Base-by-base conservation (phyloP, 805 yeast genomes). In the Scheffersomyces amazonensis region DNA sequence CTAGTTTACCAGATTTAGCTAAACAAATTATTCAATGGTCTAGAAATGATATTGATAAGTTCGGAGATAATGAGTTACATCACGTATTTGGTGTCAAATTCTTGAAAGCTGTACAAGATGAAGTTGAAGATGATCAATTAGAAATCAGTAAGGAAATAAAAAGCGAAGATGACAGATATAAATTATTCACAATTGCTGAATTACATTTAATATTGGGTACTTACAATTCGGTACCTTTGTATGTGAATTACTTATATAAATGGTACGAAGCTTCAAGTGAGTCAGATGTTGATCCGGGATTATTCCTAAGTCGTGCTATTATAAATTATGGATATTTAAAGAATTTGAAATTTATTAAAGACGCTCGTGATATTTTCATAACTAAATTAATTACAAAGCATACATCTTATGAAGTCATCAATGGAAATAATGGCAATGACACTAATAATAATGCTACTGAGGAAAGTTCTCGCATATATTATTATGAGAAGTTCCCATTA, bases 61-160 rank as follows among this genome's bases (percentile, higher is more conserved):
- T 76, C 44, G 96, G 96, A 4, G 96, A 88, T 53, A 75, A 83
- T 5, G 80, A 78, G 32, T 66, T 93, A 39, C 88, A 87, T 54
- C 81, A 81, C 47, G 71, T 82, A 9, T 71, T 88, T 42, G 96
- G 96, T 2, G 60, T 71, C 24, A 80, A 86, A 54, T 67, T 87
- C 35, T 61, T 79, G 36, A 68, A 66, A 31, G 64, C 54, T 10
- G 42, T 61, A 15, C 48, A 45, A 21, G 41, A 34, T n/a, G 38
- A 41, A 18, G 38, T 45, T 5, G 53, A 41, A 16, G 62, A 29
- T 17, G 36, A 29, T 11, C 7, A 25, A n/a, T 5, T 9, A 5
- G 30, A 27, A 27, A 7, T 13, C n/a, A 10, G 5, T 13, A 9
- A 24, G 12, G 28, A 8, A 8, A 20, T 20, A 6, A 24, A 24